Evolutionary conservation across 257 asterid species (phyloP).

Genomic region (Haberlea rhodopensis): DNA sequence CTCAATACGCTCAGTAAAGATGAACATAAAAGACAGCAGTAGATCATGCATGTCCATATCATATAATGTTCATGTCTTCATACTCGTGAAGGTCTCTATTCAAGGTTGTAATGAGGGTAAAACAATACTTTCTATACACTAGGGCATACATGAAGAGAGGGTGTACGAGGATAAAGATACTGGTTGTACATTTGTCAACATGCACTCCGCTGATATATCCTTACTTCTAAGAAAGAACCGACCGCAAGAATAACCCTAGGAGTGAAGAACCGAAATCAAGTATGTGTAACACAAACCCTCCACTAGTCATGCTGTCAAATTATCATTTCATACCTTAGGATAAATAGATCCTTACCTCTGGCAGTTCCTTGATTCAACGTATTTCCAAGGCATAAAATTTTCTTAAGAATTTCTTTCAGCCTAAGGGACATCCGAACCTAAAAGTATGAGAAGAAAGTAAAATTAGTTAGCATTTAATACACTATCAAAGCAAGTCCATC

Average conservation of each 20-base stretch:
- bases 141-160: background rate
- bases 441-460: slow-evolving; percentile 28
- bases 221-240: background rate
- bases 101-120: background rate
- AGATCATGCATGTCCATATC: too few relatives aligned
- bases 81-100: background rate
- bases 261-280: background rate
- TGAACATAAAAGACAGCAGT: background rate
- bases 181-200: background rate
- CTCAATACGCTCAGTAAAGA: background rate
- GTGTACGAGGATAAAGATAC: background rate
- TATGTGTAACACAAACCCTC: background rate
- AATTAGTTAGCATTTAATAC: slow-evolving; percentile 16
- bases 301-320: background rate
- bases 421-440: slow-evolving; percentile 88
- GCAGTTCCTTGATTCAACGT: slow-evolving; percentile 98
- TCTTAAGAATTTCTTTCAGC: slow-evolving; percentile 90
- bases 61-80: background rate
- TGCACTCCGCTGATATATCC: background rate
- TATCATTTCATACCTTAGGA: slow-evolving; percentile 6
- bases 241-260: too few relatives aligned
- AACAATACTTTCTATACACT: background rate
- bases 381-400: slow-evolving; percentile 80
- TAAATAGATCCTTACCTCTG: slow-evolving; percentile 60
- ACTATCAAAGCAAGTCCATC: slow-evolving; percentile 20